Conservation (phyloP, 345 rosid genomes). For the Murraya paniculata region DNA sequence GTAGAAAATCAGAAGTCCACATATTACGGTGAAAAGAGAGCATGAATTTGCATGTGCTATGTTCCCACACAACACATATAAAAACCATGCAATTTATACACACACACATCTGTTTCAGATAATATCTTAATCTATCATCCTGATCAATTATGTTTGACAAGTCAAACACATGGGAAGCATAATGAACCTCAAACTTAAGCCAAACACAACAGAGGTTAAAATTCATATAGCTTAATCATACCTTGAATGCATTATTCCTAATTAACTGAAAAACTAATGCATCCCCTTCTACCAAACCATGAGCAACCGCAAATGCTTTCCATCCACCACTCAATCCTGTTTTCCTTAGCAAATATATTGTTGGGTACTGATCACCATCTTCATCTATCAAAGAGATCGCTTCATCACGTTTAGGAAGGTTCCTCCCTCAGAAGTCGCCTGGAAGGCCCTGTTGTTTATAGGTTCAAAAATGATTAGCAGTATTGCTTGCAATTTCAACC, state of each 20-base stretch:
- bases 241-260: slow-evolving; percentile 49
- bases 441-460: slow-evolving; percentile 49
- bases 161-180: background rate
- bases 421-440: slow-evolving; percentile 39
- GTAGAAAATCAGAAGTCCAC: background rate
- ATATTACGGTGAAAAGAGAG: background rate
- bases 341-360: slow-evolving; percentile 45
- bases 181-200: background rate
- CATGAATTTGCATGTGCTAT: background rate
- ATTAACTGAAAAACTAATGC: slow-evolving; percentile 58
- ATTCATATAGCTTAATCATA: slow-evolving; percentile 12
- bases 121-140: background rate
- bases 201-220: background rate
- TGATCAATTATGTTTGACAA: background rate
- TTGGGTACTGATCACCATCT: slow-evolving; percentile 40
- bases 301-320: slow-evolving; percentile 69
- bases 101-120: background rate
- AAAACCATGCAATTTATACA: no score
- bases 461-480: background rate
- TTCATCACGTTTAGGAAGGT: slow-evolving; percentile 45
- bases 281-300: slow-evolving; percentile 64
- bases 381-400: slow-evolving; percentile 46
- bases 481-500: background rate
- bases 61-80: background rate
- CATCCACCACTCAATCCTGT: slow-evolving; percentile 74